Evolutionary conservation across 371 early-diverging fungal species (phyloP).

Genomic region (Mucor saturninus): DNA sequence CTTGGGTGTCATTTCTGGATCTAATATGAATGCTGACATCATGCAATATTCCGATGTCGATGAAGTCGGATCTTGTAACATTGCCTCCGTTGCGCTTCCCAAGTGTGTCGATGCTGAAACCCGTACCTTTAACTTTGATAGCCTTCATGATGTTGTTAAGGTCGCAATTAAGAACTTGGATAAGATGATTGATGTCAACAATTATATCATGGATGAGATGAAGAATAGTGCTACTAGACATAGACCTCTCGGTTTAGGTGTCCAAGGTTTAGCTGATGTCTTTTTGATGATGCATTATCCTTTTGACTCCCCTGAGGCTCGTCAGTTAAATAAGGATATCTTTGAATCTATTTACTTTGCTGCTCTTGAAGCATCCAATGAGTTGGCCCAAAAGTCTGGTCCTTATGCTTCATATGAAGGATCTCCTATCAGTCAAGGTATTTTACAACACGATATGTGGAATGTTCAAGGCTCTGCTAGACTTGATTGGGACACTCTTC

Average conservation of each 20-base stretch:
- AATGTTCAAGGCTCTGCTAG: slow-evolving; percentile 71
- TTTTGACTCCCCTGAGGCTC: slow-evolving; percentile 92
- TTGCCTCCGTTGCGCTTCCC: slow-evolving; percentile 97
- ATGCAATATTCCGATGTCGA: slow-evolving; percentile 93
- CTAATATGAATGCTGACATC: slow-evolving; percentile 85
- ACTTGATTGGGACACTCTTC: slow-evolving; percentile 90
- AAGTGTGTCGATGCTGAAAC: slow-evolving; percentile 70
- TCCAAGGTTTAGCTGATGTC: slow-evolving; percentile 98
- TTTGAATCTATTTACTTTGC: slow-evolving; percentile 98
- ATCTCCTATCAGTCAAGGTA: slow-evolving; percentile 87
- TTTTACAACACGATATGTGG: slow-evolving; percentile 97
- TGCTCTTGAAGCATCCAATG: slow-evolving; percentile 93
- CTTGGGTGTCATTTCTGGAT: slow-evolving; percentile 94
- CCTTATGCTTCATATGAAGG: slow-evolving; percentile 92
- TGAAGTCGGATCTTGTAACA: slow-evolving; percentile 97
- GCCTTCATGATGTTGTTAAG: slow-evolving; percentile 72
- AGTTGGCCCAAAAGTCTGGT: slow-evolving; percentile 84
- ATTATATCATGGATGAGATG: slow-evolving; percentile 92
- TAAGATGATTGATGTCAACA: slow-evolving; percentile 96
- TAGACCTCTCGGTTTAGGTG: slow-evolving; percentile 96
- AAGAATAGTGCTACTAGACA: slow-evolving; percentile 85
- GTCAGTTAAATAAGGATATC: slow-evolving; percentile 85
- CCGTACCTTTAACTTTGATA: slow-evolving; percentile 49
- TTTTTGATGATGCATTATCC: slow-evolving; percentile 94
- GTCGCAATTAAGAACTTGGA: slow-evolving; percentile 90